Conservation (phyloP, 2,329 filamentous ascomycete species). For the Alternaria incomplexa region DNA sequence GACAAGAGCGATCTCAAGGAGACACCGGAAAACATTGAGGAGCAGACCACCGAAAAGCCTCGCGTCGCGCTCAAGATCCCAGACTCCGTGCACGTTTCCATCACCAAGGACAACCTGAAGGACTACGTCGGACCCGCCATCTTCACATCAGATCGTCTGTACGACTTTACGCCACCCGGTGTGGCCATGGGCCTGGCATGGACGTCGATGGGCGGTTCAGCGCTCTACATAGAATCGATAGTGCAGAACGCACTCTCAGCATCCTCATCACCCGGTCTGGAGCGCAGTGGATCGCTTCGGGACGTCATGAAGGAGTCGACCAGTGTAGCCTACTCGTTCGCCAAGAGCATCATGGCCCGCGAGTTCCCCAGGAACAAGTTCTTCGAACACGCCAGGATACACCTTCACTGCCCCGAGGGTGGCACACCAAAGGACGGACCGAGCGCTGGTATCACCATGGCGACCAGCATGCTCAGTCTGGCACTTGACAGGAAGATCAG, state of each 20-base stretch:
- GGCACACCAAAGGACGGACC: slow-evolving; percentile 90
- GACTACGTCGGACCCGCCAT: slow-evolving; percentile 96
- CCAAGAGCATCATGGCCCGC: slow-evolving; percentile 85
- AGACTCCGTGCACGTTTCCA: slow-evolving; percentile 82
- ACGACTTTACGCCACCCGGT: slow-evolving; percentile 90
- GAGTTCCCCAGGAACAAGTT: slow-evolving; percentile 90
- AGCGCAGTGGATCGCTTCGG: slow-evolving; percentile 94
- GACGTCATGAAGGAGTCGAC: slow-evolving; percentile 98
- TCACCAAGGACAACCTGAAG: slow-evolving; percentile 87
- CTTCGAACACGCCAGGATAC: slow-evolving; percentile 93
- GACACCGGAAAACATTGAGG: slow-evolving; percentile 61
- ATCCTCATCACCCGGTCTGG: slow-evolving; percentile 76
- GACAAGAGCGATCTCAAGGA: slow-evolving; percentile 69
- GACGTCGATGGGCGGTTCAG: slow-evolving; percentile 96
- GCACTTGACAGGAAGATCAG: slow-evolving; percentile 79
- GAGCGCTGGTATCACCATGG: slow-evolving; percentile 92
- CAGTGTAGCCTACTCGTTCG: slow-evolving; percentile 92
- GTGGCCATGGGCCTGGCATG: slow-evolving; percentile 98
- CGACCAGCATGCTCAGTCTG: slow-evolving; percentile 86
- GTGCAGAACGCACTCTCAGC: slow-evolving; percentile 80
- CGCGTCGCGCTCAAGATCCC: slow-evolving; percentile 82
- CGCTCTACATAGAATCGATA: slow-evolving; percentile 96
- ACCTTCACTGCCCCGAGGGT: slow-evolving; percentile 95
- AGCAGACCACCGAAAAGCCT: slow-evolving; percentile 69
- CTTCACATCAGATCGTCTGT: slow-evolving; percentile 93